Conservation (phyloP, 2,329 filamentous ascomycete species). For the Penicillium sp. region DNA sequence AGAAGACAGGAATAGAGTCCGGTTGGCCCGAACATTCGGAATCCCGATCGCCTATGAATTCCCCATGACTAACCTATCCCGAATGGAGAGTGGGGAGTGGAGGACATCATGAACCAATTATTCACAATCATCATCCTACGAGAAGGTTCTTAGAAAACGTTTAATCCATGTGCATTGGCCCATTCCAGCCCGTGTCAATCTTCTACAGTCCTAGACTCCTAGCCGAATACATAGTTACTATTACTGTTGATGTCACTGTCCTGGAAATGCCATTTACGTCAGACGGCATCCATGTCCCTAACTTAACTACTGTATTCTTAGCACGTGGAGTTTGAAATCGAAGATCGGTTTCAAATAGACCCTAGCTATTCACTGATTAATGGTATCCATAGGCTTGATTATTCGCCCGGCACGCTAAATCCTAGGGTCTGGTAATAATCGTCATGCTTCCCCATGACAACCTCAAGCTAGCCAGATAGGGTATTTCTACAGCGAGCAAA, state of each 20-base stretch:
- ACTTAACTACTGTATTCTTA: no score
- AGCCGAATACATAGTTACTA: no score
- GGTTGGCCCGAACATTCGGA: conserved; percentile 19
- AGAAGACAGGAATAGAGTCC: not conserved
- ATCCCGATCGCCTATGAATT: conserved; percentile 15
- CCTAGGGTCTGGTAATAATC: no score
- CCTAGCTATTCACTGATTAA: no score
- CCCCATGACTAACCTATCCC: conserved; percentile 12
- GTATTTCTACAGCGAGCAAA: no score
- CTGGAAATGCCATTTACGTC: not conserved
- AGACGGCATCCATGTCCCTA: not conserved
- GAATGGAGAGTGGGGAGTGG: conserved; percentile 1
- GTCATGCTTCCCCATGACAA: no score
- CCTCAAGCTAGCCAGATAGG: no score
- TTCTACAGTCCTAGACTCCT: no score
- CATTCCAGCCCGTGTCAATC: not conserved
- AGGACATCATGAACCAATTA: not conserved
- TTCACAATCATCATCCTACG: not conserved
- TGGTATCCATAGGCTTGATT: no score
- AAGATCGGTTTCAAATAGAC: no score
- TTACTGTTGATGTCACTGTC: not conserved
- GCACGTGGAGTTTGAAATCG: no score
- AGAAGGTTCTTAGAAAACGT: not conserved
- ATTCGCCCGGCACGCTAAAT: no score
- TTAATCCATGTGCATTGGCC: not conserved